Base-by-base conservation (phyloP, 805 yeast genomes). In the Trichomonascus vanleenenianus region DNA sequence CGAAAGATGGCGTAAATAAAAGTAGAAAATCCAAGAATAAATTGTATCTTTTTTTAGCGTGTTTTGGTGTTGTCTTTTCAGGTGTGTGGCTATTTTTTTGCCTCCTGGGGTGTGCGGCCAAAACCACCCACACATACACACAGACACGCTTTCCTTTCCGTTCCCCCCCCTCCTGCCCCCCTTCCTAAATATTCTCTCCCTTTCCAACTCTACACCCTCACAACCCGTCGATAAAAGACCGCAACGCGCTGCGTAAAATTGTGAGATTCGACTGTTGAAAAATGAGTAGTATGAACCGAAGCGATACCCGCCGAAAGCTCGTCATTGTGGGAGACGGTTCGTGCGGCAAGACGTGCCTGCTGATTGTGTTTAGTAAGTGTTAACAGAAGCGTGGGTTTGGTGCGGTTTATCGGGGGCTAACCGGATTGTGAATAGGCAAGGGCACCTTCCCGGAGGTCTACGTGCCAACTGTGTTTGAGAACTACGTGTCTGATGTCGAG, bases 321-420 rank as follows among this genome's bases (percentile, higher is more conserved):
- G 96, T 88, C 65, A 85, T 88, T 62, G 96, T 87, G 47, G 96
- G 96, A 67, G 96, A 87, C 67, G 96, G 96, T 79, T 95, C 95
- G 48, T 88, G 96, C 74, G 96, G 96, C 72, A 87, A 87, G 64
- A 88, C 96, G 6, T 88, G 95, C 77, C 72, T 87, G 58, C 75
- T 87, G 66, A 87, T 88, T 39, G 74, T 72, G 84, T 78, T 80
- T 66, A 84, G 27, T 22, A 22, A 22, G 27, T 22, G 27, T n/a
- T n/a, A n/a, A n/a, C n/a, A n/a, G n/a, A n/a, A n/a, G n/a, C n/a
- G n/a, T n/a, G n/a, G n/a, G 27, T 22, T 22, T 22, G 8, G 27
- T 4, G 27, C 7, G 27, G 8, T 8, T 4, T 5, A 22, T 4
- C 7, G 27, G 27, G 27, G 8, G 27, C 27, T 22, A 22, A 22